phyloP scores from a whole-genome alignment of 345 rosid genomes.

The Gossypium arboreum region DNA sequence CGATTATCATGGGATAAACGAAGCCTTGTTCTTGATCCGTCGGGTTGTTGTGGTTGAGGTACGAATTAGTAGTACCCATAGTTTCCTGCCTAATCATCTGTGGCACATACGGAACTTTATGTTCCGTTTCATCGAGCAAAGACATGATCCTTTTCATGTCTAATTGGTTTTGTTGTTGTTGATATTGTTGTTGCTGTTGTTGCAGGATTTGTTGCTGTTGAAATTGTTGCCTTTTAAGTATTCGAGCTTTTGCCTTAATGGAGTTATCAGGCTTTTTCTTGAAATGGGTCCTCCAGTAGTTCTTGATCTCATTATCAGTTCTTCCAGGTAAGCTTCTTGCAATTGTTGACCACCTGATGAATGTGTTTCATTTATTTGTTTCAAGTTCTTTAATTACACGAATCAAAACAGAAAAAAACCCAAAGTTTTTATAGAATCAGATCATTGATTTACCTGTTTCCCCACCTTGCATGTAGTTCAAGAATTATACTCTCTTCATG shows the following conservation, averaged over 20 bases:
- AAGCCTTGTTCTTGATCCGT: conserved; percentile 28
- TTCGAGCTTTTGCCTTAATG: conserved; percentile 45
- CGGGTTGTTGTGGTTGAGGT: conserved; percentile 22
- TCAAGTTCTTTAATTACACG: not conserved
- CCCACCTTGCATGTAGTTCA: conserved; percentile 93
- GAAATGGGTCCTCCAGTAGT: conserved; percentile 95
- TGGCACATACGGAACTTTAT: conserved; percentile 37
- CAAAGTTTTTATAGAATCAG: not conserved
- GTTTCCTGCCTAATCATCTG: conserved; percentile 37
- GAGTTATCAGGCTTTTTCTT: conserved; percentile 62
- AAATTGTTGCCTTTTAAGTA: conserved; percentile 69
- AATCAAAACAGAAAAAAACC: not conserved
- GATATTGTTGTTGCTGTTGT: conserved; percentile 34
- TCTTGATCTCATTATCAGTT: conserved; percentile 90
- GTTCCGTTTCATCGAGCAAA: conserved; percentile 45
- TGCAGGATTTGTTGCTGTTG: conserved; percentile 55
- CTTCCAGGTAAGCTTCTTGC: conserved; percentile 92
- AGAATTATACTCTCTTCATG: conserved; percentile 78
- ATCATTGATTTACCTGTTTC: conserved; percentile 56
- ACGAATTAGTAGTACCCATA: not conserved
- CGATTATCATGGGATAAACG: conserved; percentile 17
- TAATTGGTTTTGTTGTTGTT: conserved; percentile 48
- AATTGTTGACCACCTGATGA: conserved; percentile 82
- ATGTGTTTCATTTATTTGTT: not conserved
- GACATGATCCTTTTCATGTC: conserved; percentile 60